phyloP scores from a whole-genome alignment of 495 filamentous ascomycete species.

The Xylaria castorea region DNA sequence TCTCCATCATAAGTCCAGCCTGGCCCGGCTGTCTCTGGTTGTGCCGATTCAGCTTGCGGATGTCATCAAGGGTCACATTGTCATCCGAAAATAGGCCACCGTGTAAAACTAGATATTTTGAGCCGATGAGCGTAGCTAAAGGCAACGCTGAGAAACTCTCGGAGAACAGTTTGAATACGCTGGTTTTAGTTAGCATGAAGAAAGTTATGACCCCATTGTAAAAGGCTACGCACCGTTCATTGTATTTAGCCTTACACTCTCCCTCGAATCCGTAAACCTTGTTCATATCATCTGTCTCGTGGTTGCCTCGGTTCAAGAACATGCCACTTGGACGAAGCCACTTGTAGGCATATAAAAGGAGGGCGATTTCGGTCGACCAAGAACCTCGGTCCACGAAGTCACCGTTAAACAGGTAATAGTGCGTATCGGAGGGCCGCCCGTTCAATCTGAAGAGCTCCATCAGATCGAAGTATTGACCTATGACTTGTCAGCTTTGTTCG shows the following conservation, averaged over 20 bases:
- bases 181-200: constrained; percentile 36
- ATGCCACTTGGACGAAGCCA: constrained; percentile 86
- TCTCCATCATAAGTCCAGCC: constrained; percentile 98
- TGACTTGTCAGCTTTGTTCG: constrained; percentile 30
- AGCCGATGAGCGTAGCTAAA: constrained; percentile 88
- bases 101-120: constrained; percentile 91
- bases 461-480: constrained; percentile 97
- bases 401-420: constrained; percentile 97
- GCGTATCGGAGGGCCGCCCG: constrained; percentile 80
- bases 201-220: background rate
- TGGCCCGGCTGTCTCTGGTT: constrained; percentile 96
- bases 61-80: constrained; percentile 88
- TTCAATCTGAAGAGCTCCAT: constrained; percentile 95
- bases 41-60: constrained; percentile 90
- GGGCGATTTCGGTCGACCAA: constrained; percentile 95
- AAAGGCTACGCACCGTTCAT: constrained; percentile 65
- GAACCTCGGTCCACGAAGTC: constrained; percentile 98
- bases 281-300: constrained; percentile 99
- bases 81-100: constrained; percentile 98
- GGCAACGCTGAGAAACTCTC: constrained; percentile 97
- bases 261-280: constrained; percentile 98
- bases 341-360: constrained; percentile 96
- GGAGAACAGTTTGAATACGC: constrained; percentile 94
- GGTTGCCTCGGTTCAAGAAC: constrained; percentile 98
- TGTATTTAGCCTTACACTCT: constrained; percentile 98